These are phyloP conservation scores for Cystobasidium ongulense DNA, from an alignment of 768 basidiomycete genomes.

Conservation along the genomic window DNA sequence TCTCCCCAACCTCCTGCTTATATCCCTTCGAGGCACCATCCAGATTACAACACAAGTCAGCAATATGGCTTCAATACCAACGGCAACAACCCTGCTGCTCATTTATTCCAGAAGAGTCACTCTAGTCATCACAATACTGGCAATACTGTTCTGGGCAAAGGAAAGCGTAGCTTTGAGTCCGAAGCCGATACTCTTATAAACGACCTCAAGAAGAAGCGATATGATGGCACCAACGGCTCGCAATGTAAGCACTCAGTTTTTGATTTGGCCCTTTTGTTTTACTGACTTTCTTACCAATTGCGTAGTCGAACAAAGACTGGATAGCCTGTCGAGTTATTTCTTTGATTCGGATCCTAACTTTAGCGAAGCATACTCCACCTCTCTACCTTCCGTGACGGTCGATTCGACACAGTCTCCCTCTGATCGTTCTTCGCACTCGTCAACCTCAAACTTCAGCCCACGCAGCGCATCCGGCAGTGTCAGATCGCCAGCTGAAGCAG, in stretches of 20 bases:
- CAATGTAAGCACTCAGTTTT: not conserved
- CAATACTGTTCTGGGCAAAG: slow-evolving; percentile 21
- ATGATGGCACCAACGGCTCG: not conserved
- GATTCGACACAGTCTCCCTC: slow-evolving; percentile 24
- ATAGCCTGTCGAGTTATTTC: slow-evolving; percentile 16
- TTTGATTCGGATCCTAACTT: slow-evolving; percentile 12
- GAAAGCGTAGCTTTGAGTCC: slow-evolving; percentile 10
- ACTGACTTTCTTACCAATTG: not conserved
- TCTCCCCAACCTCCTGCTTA: slow-evolving; percentile 25
- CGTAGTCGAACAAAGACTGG: slow-evolving; percentile 24
- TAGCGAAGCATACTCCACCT: slow-evolving; percentile 19
- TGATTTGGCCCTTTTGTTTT: not conserved
- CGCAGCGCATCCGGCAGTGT: slow-evolving; percentile 22
- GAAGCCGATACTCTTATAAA: slow-evolving; percentile 19
- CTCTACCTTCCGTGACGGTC: slow-evolving; percentile 18
- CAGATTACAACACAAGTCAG: not conserved
- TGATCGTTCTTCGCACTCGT: slow-evolving; percentile 23
- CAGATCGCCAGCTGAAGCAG: slow-evolving; percentile 1
- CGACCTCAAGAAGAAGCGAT: slow-evolving; percentile 28
- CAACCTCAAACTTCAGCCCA: slow-evolving; percentile 25
- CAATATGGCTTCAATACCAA: not conserved
- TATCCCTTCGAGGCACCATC: not conserved
- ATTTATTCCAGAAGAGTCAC: not conserved
- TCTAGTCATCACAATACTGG: not conserved
- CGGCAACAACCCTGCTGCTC: not conserved